A percentile compares a stretch with the other conserved stretches of the same genome.
Evolutionary conservation across 2,329 filamentous ascomycete species (phyloP).

Genomic region (Aspergillus puulaauensis): DNA sequence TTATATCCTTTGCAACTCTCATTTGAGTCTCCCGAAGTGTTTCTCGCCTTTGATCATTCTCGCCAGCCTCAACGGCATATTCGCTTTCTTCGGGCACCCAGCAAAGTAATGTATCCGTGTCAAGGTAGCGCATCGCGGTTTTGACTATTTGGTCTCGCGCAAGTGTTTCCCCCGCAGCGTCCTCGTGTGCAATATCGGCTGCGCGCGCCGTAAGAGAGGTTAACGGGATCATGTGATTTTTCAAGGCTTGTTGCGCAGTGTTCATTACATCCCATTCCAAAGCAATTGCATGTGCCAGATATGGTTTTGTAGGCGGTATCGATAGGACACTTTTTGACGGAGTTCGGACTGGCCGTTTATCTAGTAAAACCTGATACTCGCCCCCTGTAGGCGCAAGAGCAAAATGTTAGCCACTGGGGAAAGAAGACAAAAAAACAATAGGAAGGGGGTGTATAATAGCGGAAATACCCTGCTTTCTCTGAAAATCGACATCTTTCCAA

Average conservation of each 20-base stretch:
- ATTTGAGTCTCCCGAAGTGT: conserved; percentile 73
- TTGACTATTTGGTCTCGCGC: conserved; percentile 65
- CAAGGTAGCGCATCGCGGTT: conserved; percentile 78
- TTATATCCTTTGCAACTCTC: conserved; percentile 66
- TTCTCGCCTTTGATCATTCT: conserved; percentile 49
- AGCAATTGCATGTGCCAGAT: conserved; percentile 81
- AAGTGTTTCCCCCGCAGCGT: conserved; percentile 51
- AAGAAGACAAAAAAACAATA: neutral
- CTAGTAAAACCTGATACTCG: conserved; percentile 68
- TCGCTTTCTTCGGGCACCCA: conserved; percentile 66
- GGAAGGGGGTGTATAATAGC: neutral
- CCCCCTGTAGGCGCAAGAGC: conserved; percentile 29
- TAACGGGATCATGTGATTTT: conserved; percentile 83
- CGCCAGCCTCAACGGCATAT: conserved; percentile 51
- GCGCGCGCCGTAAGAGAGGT: conserved; percentile 83
- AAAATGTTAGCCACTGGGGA: conserved; percentile 10
- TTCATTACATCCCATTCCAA: conserved; percentile 89
- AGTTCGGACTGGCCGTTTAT: conserved; percentile 75
- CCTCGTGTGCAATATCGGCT: conserved; percentile 73
- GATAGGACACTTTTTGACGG: conserved; percentile 70
- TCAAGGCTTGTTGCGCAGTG: conserved; percentile 78
- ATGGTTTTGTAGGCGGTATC: conserved; percentile 71
- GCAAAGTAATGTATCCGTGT: conserved; percentile 90
- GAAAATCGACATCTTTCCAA: conserved; percentile 80
- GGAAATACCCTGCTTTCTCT: conserved; percentile 61